Evolutionary conservation across 345 rosid species (phyloP), one percentile per base, ranked within the genome.

Genomic region (Eucalyptus pumila): DNA sequence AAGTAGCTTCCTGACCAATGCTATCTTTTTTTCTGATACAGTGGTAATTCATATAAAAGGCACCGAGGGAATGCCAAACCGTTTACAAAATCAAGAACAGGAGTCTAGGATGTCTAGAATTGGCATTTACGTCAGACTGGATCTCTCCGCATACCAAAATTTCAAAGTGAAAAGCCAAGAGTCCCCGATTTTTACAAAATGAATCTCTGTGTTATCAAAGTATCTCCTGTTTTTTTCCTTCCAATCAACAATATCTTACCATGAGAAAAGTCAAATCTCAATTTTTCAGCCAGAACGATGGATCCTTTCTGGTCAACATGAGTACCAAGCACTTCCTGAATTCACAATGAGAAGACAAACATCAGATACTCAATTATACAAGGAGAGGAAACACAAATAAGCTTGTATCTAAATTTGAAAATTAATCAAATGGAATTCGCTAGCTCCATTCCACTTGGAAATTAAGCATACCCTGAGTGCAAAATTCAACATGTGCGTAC

Each of bases 251-350:
- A 54, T 72, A 88, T 89, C 93, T 92, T 95, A 98, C 99, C 97
- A 69, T 98, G 99, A 88, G 98, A 97, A 93, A 98, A 98, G 93
- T 98, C 99, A 90, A 94, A 98, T 93, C 99, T 94, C 91, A 98
- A 88, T 89, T 98, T 98, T 92, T 97, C 99, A 87, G 98, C 99
- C 87, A 98, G 98, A 92, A 98, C 99, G 65, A 97, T 95, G 62
- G 99, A 98, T 89, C 99, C 99, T 92, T 98, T 97, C 94, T 97
- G 99, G 91, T 98, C 99, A 91, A 98, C 94, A 91, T 98, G 99
- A 94, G 94, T 91, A 21, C 99, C 99, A 65, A 98, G 97, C 49
- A 97, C 98, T 92, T 98, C 96, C 99, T 98, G 94, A 87, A 89
- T 80, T 90, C 85, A 90, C 87, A 87, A 62, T 45, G 47, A 50